These are phyloP conservation scores for Malania oleifera DNA, from an alignment of 164 flowering plant genomes.

Conservation along the genomic window DNA sequence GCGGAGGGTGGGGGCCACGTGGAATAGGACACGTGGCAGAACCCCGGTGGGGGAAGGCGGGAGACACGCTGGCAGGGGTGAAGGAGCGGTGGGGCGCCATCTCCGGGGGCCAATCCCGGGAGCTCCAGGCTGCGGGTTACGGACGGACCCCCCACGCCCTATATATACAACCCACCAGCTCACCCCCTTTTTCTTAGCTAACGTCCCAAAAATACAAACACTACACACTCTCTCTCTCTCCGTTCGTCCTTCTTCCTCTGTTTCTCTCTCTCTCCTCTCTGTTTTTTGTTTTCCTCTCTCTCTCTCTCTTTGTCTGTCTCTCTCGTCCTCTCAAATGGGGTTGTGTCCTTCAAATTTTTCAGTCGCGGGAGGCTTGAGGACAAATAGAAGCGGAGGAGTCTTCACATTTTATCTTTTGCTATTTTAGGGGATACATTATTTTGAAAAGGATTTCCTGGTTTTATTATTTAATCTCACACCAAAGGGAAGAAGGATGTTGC, in stretches of 20 bases:
- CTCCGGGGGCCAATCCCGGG: neutral
- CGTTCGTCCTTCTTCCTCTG: neutral
- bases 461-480: neutral
- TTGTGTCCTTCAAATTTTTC: neutral
- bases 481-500: slow-evolving; percentile 23
- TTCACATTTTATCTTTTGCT: neutral
- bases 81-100: neutral
- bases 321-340: neutral
- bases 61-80: neutral
- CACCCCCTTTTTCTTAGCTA: slow-evolving; percentile 25
- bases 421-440: neutral
- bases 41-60: neutral
- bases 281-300: neutral
- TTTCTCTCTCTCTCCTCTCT: neutral
- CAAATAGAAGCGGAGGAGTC: neutral
- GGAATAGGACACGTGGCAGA: too few species aligned
- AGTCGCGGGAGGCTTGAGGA: neutral
- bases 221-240: neutral
- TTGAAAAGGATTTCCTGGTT: neutral
- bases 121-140: neutral
- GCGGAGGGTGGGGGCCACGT: too few species aligned
- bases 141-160: slow-evolving; percentile 5
- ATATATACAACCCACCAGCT: slow-evolving; percentile 11
- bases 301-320: slow-evolving; percentile 8
- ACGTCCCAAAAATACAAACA: neutral